Evolutionary conservation across 352 stramenopile genomes (phyloP).

Genomic region (Halophytophthora polymorphica): DNA sequence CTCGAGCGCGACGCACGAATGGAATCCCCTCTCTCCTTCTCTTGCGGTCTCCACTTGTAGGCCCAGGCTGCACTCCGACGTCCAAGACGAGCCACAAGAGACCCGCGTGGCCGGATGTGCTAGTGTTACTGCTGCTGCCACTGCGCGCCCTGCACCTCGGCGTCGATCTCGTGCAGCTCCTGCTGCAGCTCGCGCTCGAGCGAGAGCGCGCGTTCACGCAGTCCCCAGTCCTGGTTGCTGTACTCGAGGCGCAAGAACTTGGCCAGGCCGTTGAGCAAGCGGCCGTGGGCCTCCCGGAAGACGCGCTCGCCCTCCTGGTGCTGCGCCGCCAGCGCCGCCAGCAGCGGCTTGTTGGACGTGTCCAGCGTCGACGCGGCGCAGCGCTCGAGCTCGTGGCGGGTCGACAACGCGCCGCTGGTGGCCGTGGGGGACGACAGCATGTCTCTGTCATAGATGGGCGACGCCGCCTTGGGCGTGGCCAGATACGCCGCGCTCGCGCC

Average conservation of each 20-base stretch:
- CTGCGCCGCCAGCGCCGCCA: conserved; percentile 34
- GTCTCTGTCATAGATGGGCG: conserved; percentile 10
- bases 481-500: conserved; percentile 12
- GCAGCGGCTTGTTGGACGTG: conserved; percentile 28
- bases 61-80: background rate
- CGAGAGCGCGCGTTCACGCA: conserved; percentile 48
- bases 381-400: conserved; percentile 19
- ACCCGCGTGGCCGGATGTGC: too few relatives aligned
- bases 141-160: conserved; percentile 28
- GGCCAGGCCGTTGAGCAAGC: conserved; percentile 46
- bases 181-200: conserved; percentile 69
- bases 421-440: background rate
- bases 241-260: conserved; percentile 68
- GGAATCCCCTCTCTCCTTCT: conserved; percentile 19
- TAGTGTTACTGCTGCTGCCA: conserved; percentile 23
- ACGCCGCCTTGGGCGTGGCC: conserved; percentile 12
- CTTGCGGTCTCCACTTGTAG: conserved; percentile 5
- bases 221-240: conserved; percentile 29
- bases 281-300: conserved; percentile 39
- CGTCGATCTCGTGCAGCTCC: conserved; percentile 49
- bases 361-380: conserved; percentile 27
- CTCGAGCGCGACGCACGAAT: conserved; percentile 1
- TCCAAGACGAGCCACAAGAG: too few relatives aligned
- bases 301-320: conserved; percentile 40
- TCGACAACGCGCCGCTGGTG: conserved; percentile 4